Base-by-base conservation (phyloP, 306 rosid genomes). In the Fagus sylvatica region DNA sequence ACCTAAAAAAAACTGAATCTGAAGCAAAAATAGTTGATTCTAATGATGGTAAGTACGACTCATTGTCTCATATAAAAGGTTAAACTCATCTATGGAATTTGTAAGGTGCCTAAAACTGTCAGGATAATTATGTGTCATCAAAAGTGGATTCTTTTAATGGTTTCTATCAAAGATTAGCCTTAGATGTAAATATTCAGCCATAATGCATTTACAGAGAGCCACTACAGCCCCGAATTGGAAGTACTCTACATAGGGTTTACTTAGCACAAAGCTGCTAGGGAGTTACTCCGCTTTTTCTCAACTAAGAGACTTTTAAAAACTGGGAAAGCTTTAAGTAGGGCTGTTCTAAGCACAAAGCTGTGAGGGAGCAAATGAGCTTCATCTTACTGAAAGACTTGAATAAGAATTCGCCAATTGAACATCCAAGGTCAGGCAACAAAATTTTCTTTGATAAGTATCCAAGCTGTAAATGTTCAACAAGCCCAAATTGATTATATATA, bases 1-100 rank as follows among this genome's bases (percentile, higher is more conserved):
- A n/a, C n/a, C n/a, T n/a, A n/a, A n/a, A n/a, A n/a, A n/a, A 66
- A 32, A 56, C 12, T 30, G n/a, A 48, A 43, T 43, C 61, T 36
- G 39, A 65, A 33, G 62, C 53, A 3, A 59, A 61, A 67, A 76
- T 16, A 10, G 66, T 69, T 53, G 65, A 73, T 67, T 78, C 76
- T 36, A n/a, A 57, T 34, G 57, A 13, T 59, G 13, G 59, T 42
- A n/a, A n/a, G 42, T 32, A 68, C 4, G 28, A 70, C 33, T 39
- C 30, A 5, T 17, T 30, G 0, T 10, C 6, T 1, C 2, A 17
- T n/a, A 39, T 6, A 15, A 39, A 65, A 39, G 33, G 15, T 6
- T 11, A 39, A 16, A 39, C 51, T 39, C 33, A 37, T n/a, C 69
- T 34, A 37, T 9, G 28, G 37, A 37, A 39, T 66, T 66, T 39